Evolutionary conservation across 1,284 basidiomycete genomes (phyloP), one percentile per base, ranked within the genome.

Genomic region (Hypsizygus ulmarius): DNA sequence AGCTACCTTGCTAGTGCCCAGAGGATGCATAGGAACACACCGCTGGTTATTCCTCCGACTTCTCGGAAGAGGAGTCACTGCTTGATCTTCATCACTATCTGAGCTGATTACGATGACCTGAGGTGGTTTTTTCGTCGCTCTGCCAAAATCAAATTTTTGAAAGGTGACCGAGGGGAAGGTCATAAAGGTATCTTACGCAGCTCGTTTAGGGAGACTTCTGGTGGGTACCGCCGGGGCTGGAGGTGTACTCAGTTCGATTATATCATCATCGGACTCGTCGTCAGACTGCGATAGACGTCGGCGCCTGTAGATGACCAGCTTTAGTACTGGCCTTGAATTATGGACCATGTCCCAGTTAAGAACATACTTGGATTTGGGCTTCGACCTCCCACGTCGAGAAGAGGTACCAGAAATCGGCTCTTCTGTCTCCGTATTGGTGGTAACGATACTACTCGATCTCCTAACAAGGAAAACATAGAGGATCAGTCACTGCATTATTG

Each of bases 211-310:
- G 46, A 77, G 55, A 6, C 48, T 59, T 50, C 74, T 62, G 14
- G 64, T 69, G 12, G 71, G 72, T 3, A 60, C 62, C 40, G 62
- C 53, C 8, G 66, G 64, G 6, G 58, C 59, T 33, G 66, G 62
- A 32, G 62, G 53, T 25, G 63, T 59, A 43, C 56, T 39, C n/a
- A 73, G 66, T 2, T 55, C 51, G 1, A 70, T 66, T 4, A 72
- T 70, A 11, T 74, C 76, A 5, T 67, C 70, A 32, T 74, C 72
- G 15, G 59, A 59, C 10, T 65, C 64, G 15, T 72, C 71, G 39
- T 73, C 73, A 5, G 74, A 71, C 8, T 66, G 67, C 1, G 81
- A 82, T 7, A 77, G 50, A 8, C 73, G 65, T 51, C 68, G 68
- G 35, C 70, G 66, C 59, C 76, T 78, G 32, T 15, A 29, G 1